A percentile compares a stretch with the other conserved stretches of the same genome.
phyloP scores from a whole-genome alignment of 768 basidiomycete genomes.

The Hygrophoropsis aurantiaca region DNA sequence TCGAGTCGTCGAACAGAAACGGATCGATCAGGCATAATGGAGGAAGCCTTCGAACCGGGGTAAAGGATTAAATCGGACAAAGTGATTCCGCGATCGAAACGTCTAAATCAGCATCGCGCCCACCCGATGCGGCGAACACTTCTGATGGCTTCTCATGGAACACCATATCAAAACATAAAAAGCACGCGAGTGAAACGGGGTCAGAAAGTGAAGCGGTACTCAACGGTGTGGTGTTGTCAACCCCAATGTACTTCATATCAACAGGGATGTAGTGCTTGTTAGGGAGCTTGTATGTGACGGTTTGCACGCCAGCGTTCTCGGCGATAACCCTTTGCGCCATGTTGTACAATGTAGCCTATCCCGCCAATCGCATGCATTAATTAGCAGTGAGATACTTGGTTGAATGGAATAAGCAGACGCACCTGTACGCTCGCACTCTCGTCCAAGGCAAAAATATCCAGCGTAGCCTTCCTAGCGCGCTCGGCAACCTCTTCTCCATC shows the following conservation, averaged over 20 bases:
- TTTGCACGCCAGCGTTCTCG: slow-evolving; percentile 58
- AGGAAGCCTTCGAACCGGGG: too few species aligned
- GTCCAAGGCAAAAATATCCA: slow-evolving; percentile 82
- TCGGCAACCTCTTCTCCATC: slow-evolving; percentile 53
- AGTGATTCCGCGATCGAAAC: too few species aligned
- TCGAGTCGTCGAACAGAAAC: too few species aligned
- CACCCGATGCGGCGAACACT: not conserved
- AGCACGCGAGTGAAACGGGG: not conserved
- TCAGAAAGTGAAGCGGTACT: slow-evolving; percentile 20
- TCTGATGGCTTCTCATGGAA: not conserved
- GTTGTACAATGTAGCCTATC: slow-evolving; percentile 87
- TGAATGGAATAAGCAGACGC: slow-evolving; percentile 19
- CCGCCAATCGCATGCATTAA: slow-evolving; percentile 1
- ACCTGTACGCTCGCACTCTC: slow-evolving; percentile 94
- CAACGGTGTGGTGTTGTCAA: slow-evolving; percentile 71
- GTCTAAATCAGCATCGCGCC: too few species aligned
- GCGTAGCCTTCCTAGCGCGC: slow-evolving; percentile 59
- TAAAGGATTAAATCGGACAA: too few species aligned
- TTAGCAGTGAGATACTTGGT: not conserved
- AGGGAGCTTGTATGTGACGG: slow-evolving; percentile 74
- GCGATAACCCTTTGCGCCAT: slow-evolving; percentile 75
- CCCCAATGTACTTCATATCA: slow-evolving; percentile 70
- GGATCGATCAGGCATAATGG: too few species aligned
- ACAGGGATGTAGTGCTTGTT: slow-evolving; percentile 96
- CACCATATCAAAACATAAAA: not conserved